A percentile compares a stretch with the other conserved stretches of the same genome.
phyloP scores from a whole-genome alignment of 306 rosid genomes.

The Cyamopsis tetragonoloba region DNA sequence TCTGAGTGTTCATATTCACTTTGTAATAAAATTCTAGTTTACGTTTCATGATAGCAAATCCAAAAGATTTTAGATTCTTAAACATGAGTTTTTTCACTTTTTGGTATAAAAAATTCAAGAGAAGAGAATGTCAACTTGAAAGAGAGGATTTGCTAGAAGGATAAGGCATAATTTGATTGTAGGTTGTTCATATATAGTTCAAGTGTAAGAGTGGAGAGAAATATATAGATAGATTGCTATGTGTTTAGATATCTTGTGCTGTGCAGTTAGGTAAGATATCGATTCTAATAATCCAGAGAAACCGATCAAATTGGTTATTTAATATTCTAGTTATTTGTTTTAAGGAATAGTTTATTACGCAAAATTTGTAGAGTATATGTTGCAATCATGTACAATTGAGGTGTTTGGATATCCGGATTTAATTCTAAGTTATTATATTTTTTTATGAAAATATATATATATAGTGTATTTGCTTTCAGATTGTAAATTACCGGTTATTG shows the following conservation, averaged over 20 bases:
- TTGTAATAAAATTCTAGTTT: slow-evolving; percentile 14
- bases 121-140: slow-evolving; percentile 34
- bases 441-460: no score
- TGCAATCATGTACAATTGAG: no score
- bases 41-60: slow-evolving; percentile 19
- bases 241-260: background rate
- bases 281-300: background rate
- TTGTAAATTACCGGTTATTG: no score
- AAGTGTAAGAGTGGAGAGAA: background rate
- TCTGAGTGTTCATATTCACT: background rate
- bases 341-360: background rate
- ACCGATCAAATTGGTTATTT: background rate
- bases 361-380: no score
- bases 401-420: no score
- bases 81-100: slow-evolving; percentile 14
- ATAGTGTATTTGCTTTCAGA: no score
- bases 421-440: no score
- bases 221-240: background rate
- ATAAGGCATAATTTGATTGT: slow-evolving; percentile 7
- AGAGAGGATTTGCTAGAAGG: slow-evolving; percentile 23
- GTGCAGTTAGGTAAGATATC: slow-evolving; percentile 3
- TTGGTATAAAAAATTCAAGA: background rate
- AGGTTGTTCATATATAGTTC: background rate
- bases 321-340: background rate
- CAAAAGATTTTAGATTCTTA: slow-evolving; percentile 16